Evolutionary conservation across 2,329 filamentous ascomycete species (phyloP).

Genomic region (Aspergillus melleus): DNA sequence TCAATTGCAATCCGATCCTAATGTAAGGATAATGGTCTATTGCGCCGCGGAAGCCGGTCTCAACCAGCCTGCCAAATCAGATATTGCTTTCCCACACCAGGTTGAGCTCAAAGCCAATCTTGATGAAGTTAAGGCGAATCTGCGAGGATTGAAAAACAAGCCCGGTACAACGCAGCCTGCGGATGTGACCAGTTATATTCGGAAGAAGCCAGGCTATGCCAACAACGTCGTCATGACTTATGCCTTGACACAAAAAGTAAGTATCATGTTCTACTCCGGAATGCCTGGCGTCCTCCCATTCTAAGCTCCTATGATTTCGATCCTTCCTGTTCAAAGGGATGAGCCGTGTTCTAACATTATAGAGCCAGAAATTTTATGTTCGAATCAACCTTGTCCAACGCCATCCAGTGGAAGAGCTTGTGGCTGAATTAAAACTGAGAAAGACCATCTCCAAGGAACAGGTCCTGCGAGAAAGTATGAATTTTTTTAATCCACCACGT

Average conservation of each 20-base stretch:
- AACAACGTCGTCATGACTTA: slow-evolving; percentile 88
- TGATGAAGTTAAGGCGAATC: slow-evolving; percentile 86
- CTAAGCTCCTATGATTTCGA: not conserved
- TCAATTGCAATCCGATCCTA: slow-evolving; percentile 60
- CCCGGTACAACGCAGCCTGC: slow-evolving; percentile 91
- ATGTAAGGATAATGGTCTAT: slow-evolving; percentile 76
- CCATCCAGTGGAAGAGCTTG: slow-evolving; percentile 70
- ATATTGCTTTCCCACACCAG: slow-evolving; percentile 88
- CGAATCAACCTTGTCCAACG: slow-evolving; percentile 74
- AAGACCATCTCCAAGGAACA: slow-evolving; percentile 76
- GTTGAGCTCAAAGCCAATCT: slow-evolving; percentile 89
- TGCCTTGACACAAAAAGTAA: slow-evolving; percentile 82
- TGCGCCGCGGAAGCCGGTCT: slow-evolving; percentile 66
- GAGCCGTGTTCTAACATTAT: not conserved
- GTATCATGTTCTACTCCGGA: not conserved
- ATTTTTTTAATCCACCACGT: slow-evolving; percentile 4
- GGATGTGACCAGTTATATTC: slow-evolving; percentile 78
- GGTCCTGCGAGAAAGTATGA: slow-evolving; percentile 77
- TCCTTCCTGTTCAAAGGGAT: not conserved
- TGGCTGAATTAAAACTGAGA: slow-evolving; percentile 63
- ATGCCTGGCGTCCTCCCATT: not conserved
- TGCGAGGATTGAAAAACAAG: slow-evolving; percentile 93
- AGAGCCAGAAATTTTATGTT: slow-evolving; percentile 67
- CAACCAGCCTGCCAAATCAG: slow-evolving; percentile 58
- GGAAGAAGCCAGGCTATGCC: slow-evolving; percentile 65